Base-by-base conservation (phyloP, 164 flowering plant genomes). In the Stephania japonica region DNA sequence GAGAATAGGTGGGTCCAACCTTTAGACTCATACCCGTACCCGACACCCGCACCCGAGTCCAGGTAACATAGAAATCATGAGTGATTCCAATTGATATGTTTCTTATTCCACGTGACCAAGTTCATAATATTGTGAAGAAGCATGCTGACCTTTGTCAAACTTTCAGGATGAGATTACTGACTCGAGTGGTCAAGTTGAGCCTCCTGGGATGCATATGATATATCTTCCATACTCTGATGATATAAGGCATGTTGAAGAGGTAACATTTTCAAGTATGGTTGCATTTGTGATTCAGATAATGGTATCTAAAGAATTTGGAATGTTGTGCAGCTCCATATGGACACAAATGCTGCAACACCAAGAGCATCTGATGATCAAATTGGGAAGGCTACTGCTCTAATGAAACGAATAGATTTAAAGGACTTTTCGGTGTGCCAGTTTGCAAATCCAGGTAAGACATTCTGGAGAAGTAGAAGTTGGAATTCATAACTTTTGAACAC, bases 171-270 rank as follows among this genome's bases (percentile, higher is more conserved):
- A 95, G 81, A 84, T 90, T 64, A 71, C 78, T 59, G 82, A 47
- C 67, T 68, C 82, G 26, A 80, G 92, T 74, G 97, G 93, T 81
- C 99, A 95, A 84, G 74, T 95, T 84, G 99, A 95, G 88, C 98
- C 99, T 67, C 97, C 98, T 8, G 99, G 99, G 75, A 89, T 95
- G 99, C 91, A 95, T 77, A 93, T 95, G 99, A 91, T 95, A 69
- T 84, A 89, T 79, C 98, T 95, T 80, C 98, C 99, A 63, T 95
- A 89, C 79, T 85, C 91, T 75, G 97, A 95, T 75, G 99, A 95
- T 71, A 86, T 95, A 72, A 85, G 99, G 81, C 81, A 82, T 42
- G 56, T 82, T 73, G 99, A 95, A 84, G 99, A 90, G 99, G 99
- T 78, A 86, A 78, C 64, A 42, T 70, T 26, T 24, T 72, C 16